phyloP scores from a whole-genome alignment of 202 grass and related monocot species.

The Brachypodium distachyon region DNA sequence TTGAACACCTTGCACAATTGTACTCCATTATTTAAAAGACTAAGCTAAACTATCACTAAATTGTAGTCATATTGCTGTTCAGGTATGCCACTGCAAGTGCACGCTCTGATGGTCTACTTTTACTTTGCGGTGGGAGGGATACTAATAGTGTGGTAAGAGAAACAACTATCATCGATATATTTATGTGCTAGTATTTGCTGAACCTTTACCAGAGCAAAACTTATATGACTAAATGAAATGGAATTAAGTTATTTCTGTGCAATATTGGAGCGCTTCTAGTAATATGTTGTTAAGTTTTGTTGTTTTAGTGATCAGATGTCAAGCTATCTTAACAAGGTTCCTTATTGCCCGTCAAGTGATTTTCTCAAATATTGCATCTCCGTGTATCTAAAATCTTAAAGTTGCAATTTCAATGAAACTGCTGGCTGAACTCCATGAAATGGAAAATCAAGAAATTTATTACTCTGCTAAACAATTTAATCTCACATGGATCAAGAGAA shows the following conservation, averaged over 20 bases:
- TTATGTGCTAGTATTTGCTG: neutral
- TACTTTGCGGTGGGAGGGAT: slow-evolving; percentile 97
- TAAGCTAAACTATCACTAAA: slow-evolving; percentile 4
- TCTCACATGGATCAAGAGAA: neutral
- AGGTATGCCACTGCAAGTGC: slow-evolving; percentile 99
- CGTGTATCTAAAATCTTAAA: neutral
- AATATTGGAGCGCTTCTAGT: neutral
- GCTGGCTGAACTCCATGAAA: neutral
- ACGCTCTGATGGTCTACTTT: slow-evolving; percentile 95
- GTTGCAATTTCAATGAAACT: neutral
- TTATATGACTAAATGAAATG: neutral
- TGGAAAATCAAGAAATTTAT: neutral
- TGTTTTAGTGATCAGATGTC: neutral
- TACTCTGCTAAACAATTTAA: neutral
- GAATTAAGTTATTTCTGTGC: neutral
- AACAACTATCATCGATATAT: neutral
- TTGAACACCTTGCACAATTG: neutral
- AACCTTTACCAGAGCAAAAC: neutral
- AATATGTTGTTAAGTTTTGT: neutral
- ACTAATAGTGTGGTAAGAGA: slow-evolving; percentile 83
- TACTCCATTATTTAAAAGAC: neutral
- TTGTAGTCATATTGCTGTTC: slow-evolving; percentile 25
- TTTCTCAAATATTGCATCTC: neutral
- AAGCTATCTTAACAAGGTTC: neutral
- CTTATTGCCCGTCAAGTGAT: neutral